A percentile compares a stretch with the other conserved stretches of the same genome.
These are phyloP conservation scores for Asterella californica DNA, from an alignment of 225 moss, liverwort and hornwort genomes.

Conservation along the genomic window DNA sequence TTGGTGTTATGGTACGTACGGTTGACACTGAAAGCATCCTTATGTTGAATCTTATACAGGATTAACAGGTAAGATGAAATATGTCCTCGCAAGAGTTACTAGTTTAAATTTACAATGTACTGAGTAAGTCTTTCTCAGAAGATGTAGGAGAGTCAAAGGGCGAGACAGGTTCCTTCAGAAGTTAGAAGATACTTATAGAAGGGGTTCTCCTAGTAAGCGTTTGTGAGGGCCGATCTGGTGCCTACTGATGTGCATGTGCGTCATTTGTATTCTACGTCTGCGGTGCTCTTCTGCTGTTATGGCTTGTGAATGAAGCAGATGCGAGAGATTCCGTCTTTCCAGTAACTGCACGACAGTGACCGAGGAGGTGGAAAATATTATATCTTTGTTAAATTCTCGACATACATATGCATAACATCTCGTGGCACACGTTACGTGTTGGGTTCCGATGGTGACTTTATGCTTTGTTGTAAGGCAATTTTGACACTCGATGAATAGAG, in stretches of 20 bases:
- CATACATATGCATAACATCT: background rate
- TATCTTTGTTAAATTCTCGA: background rate
- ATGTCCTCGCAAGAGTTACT: background rate
- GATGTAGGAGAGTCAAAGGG: background rate
- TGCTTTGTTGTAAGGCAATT: background rate
- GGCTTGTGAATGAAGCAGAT: background rate
- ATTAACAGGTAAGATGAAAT: background rate
- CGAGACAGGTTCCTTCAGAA: background rate
- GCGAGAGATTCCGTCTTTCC: background rate
- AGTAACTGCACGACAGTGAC: background rate
- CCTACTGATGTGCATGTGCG: no score
- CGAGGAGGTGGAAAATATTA: background rate
- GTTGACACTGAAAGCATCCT: background rate
- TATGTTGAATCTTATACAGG: no score
- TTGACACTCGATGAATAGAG: background rate
- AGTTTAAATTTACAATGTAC: background rate
- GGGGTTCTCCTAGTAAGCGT: no score
- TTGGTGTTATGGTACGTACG: conserved; percentile 17
- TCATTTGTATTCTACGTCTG: no score
- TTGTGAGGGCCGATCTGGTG: no score
- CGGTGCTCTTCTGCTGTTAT: background rate
- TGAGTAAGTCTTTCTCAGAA: background rate
- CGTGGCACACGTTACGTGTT: background rate
- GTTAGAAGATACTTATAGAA: no score
- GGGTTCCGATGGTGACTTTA: no score